Percentiles rank a stretch among this genome's conserved stretches.
These are phyloP conservation scores for Fusarium papillatum DNA, from an alignment of 2,329 filamentous ascomycete species.

Conservation along the genomic window DNA sequence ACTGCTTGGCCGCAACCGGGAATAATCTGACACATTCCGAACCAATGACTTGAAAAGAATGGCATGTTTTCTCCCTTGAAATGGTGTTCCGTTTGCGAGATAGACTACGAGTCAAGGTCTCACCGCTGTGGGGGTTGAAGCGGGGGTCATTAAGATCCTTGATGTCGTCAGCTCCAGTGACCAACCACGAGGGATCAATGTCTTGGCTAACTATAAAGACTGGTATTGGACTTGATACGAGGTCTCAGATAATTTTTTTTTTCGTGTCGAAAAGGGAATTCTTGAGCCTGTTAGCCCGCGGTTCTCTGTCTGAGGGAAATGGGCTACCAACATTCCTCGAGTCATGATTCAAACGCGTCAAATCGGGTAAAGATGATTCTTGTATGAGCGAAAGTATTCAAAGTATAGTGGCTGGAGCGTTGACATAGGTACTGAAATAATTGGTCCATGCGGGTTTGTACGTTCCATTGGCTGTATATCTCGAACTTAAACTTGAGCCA, in stretches of 20 bases:
- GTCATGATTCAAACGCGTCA: neutral
- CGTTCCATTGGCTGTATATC: neutral
- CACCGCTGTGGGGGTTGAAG: neutral
- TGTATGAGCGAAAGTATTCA: neutral
- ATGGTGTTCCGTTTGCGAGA: neutral
- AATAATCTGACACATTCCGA: neutral
- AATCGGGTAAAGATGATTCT: neutral
- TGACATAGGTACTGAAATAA: neutral
- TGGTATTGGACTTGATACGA: neutral
- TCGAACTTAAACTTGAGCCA: neutral
- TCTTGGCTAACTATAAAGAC: neutral
- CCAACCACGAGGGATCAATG: neutral
- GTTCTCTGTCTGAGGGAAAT: neutral
- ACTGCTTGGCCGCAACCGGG: neutral
- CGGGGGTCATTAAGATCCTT: neutral
- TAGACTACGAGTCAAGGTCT: neutral
- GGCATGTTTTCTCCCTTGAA: neutral
- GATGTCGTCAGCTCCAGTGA: neutral
- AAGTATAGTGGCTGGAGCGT: neutral
- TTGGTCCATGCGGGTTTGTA: neutral
- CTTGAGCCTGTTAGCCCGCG: neutral
- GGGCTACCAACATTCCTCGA: neutral
- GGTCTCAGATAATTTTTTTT: neutral
- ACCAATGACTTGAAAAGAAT: neutral
- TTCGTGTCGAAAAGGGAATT: neutral